phyloP scores from a whole-genome alignment of 345 rosid genomes.

The Acer negundo region DNA sequence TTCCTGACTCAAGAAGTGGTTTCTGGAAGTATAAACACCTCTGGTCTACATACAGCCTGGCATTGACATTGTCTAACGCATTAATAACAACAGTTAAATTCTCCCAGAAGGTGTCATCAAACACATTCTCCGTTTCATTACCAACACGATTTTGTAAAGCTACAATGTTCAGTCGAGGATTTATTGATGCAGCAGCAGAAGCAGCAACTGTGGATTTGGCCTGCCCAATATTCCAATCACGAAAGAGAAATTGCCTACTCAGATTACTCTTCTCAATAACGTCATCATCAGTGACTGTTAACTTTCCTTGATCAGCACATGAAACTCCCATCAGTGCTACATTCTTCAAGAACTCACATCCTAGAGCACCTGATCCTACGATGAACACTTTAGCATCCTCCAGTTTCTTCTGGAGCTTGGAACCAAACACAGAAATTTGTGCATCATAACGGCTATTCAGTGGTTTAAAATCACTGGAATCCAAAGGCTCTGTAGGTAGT shows the following conservation, averaged over 20 bases:
- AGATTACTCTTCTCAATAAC: slow-evolving; percentile 99
- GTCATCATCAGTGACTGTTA: slow-evolving; percentile 97
- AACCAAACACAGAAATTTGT: slow-evolving; percentile 96
- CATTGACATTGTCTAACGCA: slow-evolving; percentile 96
- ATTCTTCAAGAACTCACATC: slow-evolving; percentile 96
- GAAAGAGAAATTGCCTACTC: slow-evolving; percentile 96
- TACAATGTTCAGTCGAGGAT: slow-evolving; percentile 71
- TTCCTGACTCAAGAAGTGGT: slow-evolving; percentile 99
- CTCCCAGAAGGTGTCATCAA: slow-evolving; percentile 92
- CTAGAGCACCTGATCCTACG: slow-evolving; percentile 98
- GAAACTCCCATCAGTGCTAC: slow-evolving; percentile 96
- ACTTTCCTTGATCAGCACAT: slow-evolving; percentile 77
- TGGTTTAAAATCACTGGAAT: slow-evolving; percentile 69
- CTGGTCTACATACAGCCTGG: slow-evolving; percentile 94
- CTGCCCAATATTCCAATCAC: slow-evolving; percentile 99
- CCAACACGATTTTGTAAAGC: slow-evolving; percentile 96
- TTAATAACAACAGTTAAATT: slow-evolving; percentile 77
- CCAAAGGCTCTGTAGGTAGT: slow-evolving; percentile 73
- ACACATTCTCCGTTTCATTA: slow-evolving; percentile 92
- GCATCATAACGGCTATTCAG: slow-evolving; percentile 90
- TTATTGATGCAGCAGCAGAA: slow-evolving; percentile 80
- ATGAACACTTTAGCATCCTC: slow-evolving; percentile 82
- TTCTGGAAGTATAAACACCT: slow-evolving; percentile 98
- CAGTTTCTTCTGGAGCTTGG: slow-evolving; percentile 88
- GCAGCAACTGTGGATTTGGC: slow-evolving; percentile 99